Evolutionary conservation across 352 stramenopile species (phyloP).

Genomic region (Pythium apleroticum): DNA sequence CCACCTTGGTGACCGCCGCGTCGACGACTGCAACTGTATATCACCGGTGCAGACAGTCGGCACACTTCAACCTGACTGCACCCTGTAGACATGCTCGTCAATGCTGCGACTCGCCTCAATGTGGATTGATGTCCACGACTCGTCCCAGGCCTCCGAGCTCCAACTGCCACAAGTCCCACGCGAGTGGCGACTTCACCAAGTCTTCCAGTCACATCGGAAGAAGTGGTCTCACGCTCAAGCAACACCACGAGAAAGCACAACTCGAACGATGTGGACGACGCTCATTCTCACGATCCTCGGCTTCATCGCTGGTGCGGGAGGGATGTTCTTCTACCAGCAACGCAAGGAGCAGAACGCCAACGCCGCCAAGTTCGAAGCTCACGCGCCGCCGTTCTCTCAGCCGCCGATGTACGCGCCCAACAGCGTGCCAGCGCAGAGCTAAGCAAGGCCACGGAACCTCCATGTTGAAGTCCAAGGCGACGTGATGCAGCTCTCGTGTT

Average conservation of each 20-base stretch:
- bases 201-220: neutral
- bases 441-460: neutral
- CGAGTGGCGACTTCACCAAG: neutral
- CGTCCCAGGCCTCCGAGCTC: neutral
- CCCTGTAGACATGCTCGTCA: too few relatives aligned
- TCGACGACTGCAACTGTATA: too few relatives aligned
- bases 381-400: slow-evolving; percentile 16
- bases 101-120: neutral
- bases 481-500: too few relatives aligned
- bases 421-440: neutral
- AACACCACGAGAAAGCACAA: neutral
- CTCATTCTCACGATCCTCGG: slow-evolving; percentile 19
- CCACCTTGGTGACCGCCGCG: too few relatives aligned
- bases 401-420: slow-evolving; percentile 13
- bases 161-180: slow-evolving; percentile 3
- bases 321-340: slow-evolving; percentile 14
- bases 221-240: neutral
- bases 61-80: too few relatives aligned
- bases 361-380: neutral
- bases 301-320: slow-evolving; percentile 18
- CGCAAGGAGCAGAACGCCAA: slow-evolving; percentile 6
- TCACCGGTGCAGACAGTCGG: too few relatives aligned
- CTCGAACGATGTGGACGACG: slow-evolving; percentile 20
- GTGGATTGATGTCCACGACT: neutral
- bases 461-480: neutral